Percentiles rank a stretch among this genome's conserved stretches.
phyloP scores from a whole-genome alignment of 1,139 yeast species.

The Debaryomyces coudertii region DNA sequence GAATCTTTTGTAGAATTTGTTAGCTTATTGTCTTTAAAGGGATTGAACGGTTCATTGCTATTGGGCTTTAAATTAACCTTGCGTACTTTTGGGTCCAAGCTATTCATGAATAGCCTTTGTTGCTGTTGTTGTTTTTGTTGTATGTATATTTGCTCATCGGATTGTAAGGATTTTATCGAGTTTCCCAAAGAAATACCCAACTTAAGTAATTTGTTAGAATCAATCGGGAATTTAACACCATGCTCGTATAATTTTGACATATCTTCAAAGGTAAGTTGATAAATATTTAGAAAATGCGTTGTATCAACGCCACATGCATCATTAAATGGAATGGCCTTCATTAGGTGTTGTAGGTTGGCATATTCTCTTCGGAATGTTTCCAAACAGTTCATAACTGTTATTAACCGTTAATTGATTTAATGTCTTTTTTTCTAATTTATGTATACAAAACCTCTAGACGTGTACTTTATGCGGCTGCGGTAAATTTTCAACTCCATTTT shows the following conservation, averaged over 20 bases:
- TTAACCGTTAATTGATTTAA: background rate
- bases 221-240: conserved; percentile 35
- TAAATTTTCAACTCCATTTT: background rate
- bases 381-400: conserved; percentile 7
- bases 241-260: conserved; percentile 27
- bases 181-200: conserved; percentile 50
- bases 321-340: conserved; percentile 41
- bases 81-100: conserved; percentile 9
- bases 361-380: conserved; percentile 32
- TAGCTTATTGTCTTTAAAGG: conserved; percentile 15
- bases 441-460: background rate
- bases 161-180: conserved; percentile 39
- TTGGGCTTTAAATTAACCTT: background rate
- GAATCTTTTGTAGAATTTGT: conserved; percentile 2
- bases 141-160: conserved; percentile 37
- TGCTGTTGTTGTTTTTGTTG: conserved; percentile 28
- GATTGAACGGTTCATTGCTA: conserved; percentile 12
- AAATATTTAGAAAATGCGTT: conserved; percentile 33
- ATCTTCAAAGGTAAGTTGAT: conserved; percentile 34
- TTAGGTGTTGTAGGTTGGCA: conserved; percentile 30
- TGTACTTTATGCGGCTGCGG: conserved; percentile 3
- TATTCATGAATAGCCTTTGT: conserved; percentile 20
- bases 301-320: conserved; percentile 18
- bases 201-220: conserved; percentile 43
- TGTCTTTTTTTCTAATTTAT: background rate